Conservation (phyloP, 768 basidiomycete genomes). For the Termitomyces sp. region DNA sequence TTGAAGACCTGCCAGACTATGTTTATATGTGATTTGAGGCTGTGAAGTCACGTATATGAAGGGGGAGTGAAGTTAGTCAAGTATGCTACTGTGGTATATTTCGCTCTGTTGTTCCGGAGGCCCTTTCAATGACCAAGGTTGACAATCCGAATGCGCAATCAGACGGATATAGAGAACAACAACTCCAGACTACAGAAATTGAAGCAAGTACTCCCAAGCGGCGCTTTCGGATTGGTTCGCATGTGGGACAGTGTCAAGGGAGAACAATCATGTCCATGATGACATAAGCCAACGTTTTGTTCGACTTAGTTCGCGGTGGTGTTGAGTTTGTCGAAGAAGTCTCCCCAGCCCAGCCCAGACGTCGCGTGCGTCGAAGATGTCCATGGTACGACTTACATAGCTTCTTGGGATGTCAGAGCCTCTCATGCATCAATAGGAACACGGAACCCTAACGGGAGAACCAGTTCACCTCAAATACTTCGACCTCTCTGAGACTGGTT, state of each 20-base stretch:
- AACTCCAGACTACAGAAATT: background rate
- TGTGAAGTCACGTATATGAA: no score
- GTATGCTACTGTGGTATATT: no score
- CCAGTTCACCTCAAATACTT: conserved; percentile 36
- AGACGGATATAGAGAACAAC: no score
- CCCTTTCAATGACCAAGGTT: no score
- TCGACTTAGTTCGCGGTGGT: background rate
- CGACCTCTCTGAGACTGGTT: conserved; percentile 42
- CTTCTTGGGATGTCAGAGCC: background rate
- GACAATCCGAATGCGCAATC: no score
- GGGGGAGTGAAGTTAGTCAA: no score
- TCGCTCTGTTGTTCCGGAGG: no score
- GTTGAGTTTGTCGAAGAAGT: background rate
- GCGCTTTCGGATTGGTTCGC: background rate
- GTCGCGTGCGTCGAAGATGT: background rate
- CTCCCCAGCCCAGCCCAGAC: background rate
- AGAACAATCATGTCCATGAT: background rate
- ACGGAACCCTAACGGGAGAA: conserved; percentile 9
- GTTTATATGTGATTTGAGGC: no score
- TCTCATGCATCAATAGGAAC: conserved; percentile 5
- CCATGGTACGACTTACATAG: background rate
- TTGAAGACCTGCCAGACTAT: no score
- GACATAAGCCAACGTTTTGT: conserved; percentile 10
- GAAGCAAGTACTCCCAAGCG: background rate
- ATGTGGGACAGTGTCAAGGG: background rate